These are phyloP conservation scores for Simmondsia chinensis DNA, from an alignment of 148 eudicot genomes.

Conservation along the genomic window DNA sequence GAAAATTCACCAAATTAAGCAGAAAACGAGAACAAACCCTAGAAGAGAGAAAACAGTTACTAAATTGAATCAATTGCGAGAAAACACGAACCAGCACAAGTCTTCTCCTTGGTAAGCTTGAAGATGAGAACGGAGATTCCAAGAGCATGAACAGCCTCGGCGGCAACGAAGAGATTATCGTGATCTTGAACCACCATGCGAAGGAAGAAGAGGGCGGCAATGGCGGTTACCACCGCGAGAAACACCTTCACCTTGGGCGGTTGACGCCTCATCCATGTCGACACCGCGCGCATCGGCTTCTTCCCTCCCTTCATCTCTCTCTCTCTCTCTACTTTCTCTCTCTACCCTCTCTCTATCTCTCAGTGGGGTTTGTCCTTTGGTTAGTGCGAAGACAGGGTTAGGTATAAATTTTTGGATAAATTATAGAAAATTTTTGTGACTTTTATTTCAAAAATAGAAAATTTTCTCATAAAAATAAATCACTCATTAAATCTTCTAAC, in stretches of 20 bases:
- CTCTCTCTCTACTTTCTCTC: neutral
- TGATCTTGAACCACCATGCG: slow-evolving; percentile 31
- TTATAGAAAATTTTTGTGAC: too few relatives aligned
- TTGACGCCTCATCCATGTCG: slow-evolving; percentile 27
- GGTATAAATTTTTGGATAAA: too few relatives aligned
- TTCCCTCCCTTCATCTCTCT: slow-evolving; percentile 6
- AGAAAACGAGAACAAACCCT: too few relatives aligned
- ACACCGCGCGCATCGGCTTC: slow-evolving; percentile 22
- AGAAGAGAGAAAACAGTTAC: too few relatives aligned
- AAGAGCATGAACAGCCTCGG: slow-evolving; percentile 35
- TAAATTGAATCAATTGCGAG: too few relatives aligned
- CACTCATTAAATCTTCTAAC: too few relatives aligned
- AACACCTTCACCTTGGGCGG: slow-evolving; percentile 38
- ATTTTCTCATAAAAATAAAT: too few relatives aligned
- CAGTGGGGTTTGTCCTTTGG: too few relatives aligned
- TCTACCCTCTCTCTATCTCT: neutral
- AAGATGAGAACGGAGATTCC: slow-evolving; percentile 32
- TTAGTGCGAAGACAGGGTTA: too few relatives aligned
- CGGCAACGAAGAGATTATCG: slow-evolving; percentile 34
- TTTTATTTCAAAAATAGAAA: too few relatives aligned
- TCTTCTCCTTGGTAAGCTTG: slow-evolving; percentile 29
- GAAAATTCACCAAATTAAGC: too few relatives aligned
- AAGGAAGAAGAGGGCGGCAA: slow-evolving; percentile 28
- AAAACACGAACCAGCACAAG: slow-evolving; percentile 48
- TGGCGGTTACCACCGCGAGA: slow-evolving; percentile 18